Conservation (phyloP, 169 alveolate genomes). For the Cryptosporidium sp. region DNA sequence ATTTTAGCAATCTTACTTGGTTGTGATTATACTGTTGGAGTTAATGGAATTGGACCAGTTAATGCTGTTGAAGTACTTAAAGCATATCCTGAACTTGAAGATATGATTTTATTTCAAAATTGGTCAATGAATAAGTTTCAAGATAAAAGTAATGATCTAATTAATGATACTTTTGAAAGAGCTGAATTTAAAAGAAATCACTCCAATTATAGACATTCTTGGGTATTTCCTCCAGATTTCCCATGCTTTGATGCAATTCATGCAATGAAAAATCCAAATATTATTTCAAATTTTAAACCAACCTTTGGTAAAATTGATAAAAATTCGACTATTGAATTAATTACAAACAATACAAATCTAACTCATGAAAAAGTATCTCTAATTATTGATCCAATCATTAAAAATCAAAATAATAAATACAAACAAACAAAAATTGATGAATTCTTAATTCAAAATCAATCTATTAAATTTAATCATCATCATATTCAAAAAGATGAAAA, state of each 20-base stretch:
- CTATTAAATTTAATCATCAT: background rate
- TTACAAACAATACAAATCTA: slow-evolving; percentile 8
- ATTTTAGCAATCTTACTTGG: slow-evolving; percentile 93
- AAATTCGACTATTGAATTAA: slow-evolving; percentile 4
- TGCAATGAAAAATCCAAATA: slow-evolving; percentile 60
- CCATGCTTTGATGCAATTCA: slow-evolving; percentile 45
- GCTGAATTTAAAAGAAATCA: slow-evolving; percentile 55
- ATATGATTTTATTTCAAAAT: slow-evolving; percentile 82
- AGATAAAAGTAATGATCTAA: slow-evolving; percentile 5
- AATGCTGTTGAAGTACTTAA: slow-evolving; percentile 93
- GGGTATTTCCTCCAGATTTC: slow-evolving; percentile 71
- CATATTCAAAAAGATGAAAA: slow-evolving; percentile 1
- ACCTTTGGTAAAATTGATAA: slow-evolving; percentile 46
- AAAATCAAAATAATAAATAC: slow-evolving; percentile 8
- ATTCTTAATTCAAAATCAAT: background rate
- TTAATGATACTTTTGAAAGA: slow-evolving; percentile 18
- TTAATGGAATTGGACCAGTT: slow-evolving; percentile 95
- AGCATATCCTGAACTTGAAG: slow-evolving; percentile 90
- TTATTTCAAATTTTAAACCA: slow-evolving; percentile 12
- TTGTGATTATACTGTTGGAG: slow-evolving; percentile 95
- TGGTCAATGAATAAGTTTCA: slow-evolving; percentile 84
- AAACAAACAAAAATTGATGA: slow-evolving; percentile 39
- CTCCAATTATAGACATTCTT: slow-evolving; percentile 56
- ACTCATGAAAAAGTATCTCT: slow-evolving; percentile 20
- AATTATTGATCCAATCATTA: slow-evolving; percentile 32